A percentile compares a stretch with the other conserved stretches of the same genome.
Conservation (phyloP, 495 filamentous ascomycete species). For the Penicillium simplicissimum region DNA sequence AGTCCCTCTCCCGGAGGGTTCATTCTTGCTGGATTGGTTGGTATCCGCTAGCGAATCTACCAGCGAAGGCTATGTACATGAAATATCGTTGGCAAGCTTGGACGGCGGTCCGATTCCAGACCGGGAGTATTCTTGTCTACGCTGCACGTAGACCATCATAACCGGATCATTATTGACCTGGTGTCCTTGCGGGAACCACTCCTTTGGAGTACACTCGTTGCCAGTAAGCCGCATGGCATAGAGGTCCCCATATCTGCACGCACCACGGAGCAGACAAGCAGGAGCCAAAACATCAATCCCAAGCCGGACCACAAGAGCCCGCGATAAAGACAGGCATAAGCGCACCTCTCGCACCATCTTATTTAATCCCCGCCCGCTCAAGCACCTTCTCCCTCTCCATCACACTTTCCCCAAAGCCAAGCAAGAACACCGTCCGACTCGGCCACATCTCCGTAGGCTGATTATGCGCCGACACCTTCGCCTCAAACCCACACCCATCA, state of each 20-base stretch:
- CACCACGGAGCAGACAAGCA: not conserved
- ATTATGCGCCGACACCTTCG: constrained; percentile 88
- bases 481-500: constrained; percentile 86
- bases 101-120: not conserved
- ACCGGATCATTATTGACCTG: not conserved
- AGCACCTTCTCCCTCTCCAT: constrained; percentile 85
- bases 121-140: not conserved
- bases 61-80: constrained; percentile 17
- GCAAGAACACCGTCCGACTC: constrained; percentile 89
- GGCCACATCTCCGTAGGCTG: constrained; percentile 87
- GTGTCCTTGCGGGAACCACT: not conserved
- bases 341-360: constrained; percentile 5
- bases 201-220: not conserved
- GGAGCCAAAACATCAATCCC: not conserved
- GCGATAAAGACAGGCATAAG: not conserved
- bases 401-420: constrained; percentile 84
- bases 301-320: not conserved
- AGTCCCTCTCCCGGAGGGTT: constrained; percentile 17
- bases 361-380: constrained; percentile 50
- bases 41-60: not conserved
- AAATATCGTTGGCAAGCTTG: not conserved
- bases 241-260: not conserved
- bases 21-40: constrained; percentile 7
- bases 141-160: not conserved
- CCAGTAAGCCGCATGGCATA: not conserved